A percentile compares a stretch with the other conserved stretches of the same genome.
These are phyloP conservation scores for Neocucurbitaria cava DNA, from an alignment of 2,329 filamentous ascomycete species.

Conservation along the genomic window DNA sequence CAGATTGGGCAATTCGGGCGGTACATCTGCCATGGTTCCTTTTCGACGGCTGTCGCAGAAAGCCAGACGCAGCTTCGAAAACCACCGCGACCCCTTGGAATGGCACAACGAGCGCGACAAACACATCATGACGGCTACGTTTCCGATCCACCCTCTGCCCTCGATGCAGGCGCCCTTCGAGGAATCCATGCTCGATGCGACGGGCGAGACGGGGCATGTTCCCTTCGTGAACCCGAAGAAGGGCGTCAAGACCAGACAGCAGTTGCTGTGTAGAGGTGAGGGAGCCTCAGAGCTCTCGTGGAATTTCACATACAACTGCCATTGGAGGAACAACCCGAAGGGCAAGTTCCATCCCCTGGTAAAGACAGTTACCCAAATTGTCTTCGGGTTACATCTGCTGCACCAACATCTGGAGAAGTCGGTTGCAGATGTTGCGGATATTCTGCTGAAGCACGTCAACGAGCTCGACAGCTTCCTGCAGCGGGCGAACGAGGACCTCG, in stretches of 20 bases:
- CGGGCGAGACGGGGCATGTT: slow-evolving; percentile 47
- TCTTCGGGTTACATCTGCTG: slow-evolving; percentile 89
- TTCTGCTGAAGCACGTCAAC: slow-evolving; percentile 89
- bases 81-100: slow-evolving; percentile 34
- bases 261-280: slow-evolving; percentile 64
- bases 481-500: slow-evolving; percentile 82
- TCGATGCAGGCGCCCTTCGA: slow-evolving; percentile 83
- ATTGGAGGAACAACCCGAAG: slow-evolving; percentile 77
- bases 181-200: slow-evolving; percentile 78
- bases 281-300: slow-evolving; percentile 70
- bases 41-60: slow-evolving; percentile 31
- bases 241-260: slow-evolving; percentile 43
- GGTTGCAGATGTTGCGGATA: slow-evolving; percentile 84
- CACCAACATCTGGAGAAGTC: slow-evolving; percentile 87
- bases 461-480: slow-evolving; percentile 93
- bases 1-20: slow-evolving; percentile 7
- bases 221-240: slow-evolving; percentile 52
- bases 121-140: slow-evolving; percentile 43
- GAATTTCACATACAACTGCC: slow-evolving; percentile 73
- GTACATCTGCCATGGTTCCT: slow-evolving; percentile 30
- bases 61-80: slow-evolving; percentile 25
- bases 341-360: slow-evolving; percentile 86
- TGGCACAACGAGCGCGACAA: slow-evolving; percentile 44
- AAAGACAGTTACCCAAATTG: slow-evolving; percentile 90
- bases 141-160: slow-evolving; percentile 73